Percentiles rank a stretch among this genome's conserved stretches.
These are phyloP conservation scores for Botrytis fabae DNA, from an alignment of 2,329 filamentous ascomycete species.

Conservation along the genomic window DNA sequence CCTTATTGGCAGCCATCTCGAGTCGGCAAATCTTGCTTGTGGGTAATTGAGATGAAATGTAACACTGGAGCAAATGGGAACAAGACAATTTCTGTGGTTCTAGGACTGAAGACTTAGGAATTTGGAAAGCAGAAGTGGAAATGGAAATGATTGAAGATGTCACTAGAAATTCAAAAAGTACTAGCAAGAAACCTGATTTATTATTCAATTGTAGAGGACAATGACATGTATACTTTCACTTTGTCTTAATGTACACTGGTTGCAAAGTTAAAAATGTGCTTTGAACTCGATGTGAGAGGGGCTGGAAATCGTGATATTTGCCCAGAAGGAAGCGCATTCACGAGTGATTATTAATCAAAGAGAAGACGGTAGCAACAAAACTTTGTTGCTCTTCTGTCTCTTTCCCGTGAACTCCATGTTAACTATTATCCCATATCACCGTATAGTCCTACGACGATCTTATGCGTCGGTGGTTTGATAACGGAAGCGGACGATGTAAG, in stretches of 20 bases:
- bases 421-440: too few species aligned
- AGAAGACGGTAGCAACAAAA: background rate
- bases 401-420: background rate
- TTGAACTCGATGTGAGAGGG: background rate
- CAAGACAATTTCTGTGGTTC: background rate
- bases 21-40: background rate
- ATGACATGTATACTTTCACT: background rate
- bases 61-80: background rate
- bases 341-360: background rate
- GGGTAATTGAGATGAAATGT: background rate
- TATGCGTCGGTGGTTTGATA: background rate
- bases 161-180: background rate
- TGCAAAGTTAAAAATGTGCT: background rate
- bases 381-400: background rate
- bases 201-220: background rate
- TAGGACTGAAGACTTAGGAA: background rate
- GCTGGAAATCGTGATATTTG: background rate
- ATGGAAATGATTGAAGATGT: background rate
- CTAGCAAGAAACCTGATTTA: conserved; percentile 5
- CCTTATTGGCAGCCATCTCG: background rate
- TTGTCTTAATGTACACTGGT: background rate
- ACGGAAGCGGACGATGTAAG: background rate
- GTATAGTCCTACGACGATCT: background rate
- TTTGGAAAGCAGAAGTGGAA: background rate
- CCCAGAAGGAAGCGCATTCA: background rate